Conservation (phyloP, 2,329 filamentous ascomycete genomes). For the Trichoderma citrinoviride region DNA sequence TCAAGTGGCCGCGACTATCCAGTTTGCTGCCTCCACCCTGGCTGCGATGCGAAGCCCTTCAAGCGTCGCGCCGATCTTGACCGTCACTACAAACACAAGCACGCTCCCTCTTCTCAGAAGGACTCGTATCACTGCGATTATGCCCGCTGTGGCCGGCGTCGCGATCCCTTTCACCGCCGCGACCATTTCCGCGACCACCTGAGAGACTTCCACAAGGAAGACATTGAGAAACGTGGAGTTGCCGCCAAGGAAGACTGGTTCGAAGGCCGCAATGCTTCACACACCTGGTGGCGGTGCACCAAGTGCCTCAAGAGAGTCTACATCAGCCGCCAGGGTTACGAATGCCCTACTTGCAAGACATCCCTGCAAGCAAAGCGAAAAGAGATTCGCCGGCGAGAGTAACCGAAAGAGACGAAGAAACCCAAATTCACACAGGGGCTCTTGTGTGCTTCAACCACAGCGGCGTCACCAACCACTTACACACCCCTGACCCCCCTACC, state of each 20-base stretch:
- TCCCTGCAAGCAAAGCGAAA: slow-evolving; percentile 46
- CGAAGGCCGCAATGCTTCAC: slow-evolving; percentile 38
- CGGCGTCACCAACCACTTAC: background rate
- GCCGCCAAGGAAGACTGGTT: slow-evolving; percentile 40
- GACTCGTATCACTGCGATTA: slow-evolving; percentile 53
- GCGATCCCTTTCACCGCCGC: slow-evolving; percentile 49
- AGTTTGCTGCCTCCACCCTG: slow-evolving; percentile 39
- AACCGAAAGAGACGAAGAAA: background rate
- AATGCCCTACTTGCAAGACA: slow-evolving; percentile 48
- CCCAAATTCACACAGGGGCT: background rate
- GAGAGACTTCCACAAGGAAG: slow-evolving; percentile 54
- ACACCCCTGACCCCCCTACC: background rate
- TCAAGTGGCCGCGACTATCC: slow-evolving; percentile 33
- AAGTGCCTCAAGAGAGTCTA: slow-evolving; percentile 49
- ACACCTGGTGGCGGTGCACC: slow-evolving; percentile 54
- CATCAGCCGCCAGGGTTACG: slow-evolving; percentile 41
- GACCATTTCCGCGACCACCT: slow-evolving; percentile 59
- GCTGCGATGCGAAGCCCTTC: slow-evolving; percentile 48
- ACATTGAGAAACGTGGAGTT: slow-evolving; percentile 48
- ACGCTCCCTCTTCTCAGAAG: slow-evolving; percentile 43
- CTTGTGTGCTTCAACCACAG: background rate
- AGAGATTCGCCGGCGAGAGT: slow-evolving; percentile 33
- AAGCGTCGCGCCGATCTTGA: slow-evolving; percentile 54
- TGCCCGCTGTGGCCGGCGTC: slow-evolving; percentile 44
- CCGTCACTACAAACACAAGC: slow-evolving; percentile 51